phyloP scores from a whole-genome alignment of 2,329 filamentous ascomycete genomes.

The Colletotrichum lentis region DNA sequence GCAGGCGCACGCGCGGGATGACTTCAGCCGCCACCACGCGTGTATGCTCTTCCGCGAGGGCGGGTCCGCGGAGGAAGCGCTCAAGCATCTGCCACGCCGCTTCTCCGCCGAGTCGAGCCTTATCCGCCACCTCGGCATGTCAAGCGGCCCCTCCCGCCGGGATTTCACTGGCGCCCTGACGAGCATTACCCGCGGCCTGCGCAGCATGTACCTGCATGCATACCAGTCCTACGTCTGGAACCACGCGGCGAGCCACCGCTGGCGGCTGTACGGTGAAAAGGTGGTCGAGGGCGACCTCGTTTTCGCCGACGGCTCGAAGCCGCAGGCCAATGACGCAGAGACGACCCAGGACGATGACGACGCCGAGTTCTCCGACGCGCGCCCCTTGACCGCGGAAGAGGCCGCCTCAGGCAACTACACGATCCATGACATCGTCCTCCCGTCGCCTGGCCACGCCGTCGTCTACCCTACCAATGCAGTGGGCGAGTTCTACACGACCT shows the following conservation, averaged over 20 bases:
- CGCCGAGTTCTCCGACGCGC: constrained; percentile 65
- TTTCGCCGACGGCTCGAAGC: constrained; percentile 54
- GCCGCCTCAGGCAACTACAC: constrained; percentile 77
- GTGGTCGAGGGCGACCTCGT: constrained; percentile 89
- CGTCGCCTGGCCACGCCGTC: constrained; percentile 90
- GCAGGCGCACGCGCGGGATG: constrained; percentile 73
- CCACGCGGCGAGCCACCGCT: constrained; percentile 79
- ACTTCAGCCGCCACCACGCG: constrained; percentile 79
- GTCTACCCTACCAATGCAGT: constrained; percentile 85
- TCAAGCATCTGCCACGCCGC: constrained; percentile 76
- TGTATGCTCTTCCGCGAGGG: constrained; percentile 75
- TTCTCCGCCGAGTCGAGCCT: constrained; percentile 83
- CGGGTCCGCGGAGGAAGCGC: constrained; percentile 65
- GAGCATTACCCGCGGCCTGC: constrained; percentile 80
- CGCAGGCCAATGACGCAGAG: constrained; percentile 47
- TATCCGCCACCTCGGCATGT: constrained; percentile 75
- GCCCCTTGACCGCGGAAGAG: constrained; percentile 79
- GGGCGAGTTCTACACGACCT: constrained; percentile 81
- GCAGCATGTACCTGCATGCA: constrained; percentile 95
- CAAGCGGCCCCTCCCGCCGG: constrained; percentile 52
- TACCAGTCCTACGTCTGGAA: constrained; percentile 98
- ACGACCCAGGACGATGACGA: constrained; percentile 69
- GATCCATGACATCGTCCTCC: constrained; percentile 89
- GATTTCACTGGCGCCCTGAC: constrained; percentile 86
- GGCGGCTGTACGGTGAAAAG: constrained; percentile 74